Evolutionary conservation across 116 monocot species (phyloP).

Genomic region (Iris pallida): DNA sequence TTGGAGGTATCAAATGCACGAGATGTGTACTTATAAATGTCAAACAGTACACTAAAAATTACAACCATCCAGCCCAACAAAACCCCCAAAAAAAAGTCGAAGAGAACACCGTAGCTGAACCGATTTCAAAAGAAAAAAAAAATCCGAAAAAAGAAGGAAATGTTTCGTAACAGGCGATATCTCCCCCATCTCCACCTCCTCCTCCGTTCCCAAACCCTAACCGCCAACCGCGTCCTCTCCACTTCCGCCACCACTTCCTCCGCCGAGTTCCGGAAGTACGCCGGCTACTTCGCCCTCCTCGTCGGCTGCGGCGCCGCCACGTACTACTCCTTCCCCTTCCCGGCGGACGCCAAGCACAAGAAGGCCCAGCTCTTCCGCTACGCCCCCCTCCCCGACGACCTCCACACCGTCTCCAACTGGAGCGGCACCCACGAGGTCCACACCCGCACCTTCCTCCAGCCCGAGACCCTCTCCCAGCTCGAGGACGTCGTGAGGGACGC

Average conservation of each 20-base stretch:
- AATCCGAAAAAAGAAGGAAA: too few species aligned
- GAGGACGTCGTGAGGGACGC: slow-evolving; percentile 57
- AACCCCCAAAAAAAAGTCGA: too few species aligned
- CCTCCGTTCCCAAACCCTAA: slow-evolving; percentile 19
- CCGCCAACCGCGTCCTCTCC: slow-evolving; percentile 13
- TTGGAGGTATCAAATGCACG: too few species aligned
- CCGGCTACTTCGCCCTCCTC: slow-evolving; percentile 73
- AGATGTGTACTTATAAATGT: too few species aligned
- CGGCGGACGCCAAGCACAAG: slow-evolving; percentile 75
- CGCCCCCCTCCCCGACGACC: slow-evolving; percentile 94
- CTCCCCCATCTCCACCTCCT: slow-evolving; percentile 17
- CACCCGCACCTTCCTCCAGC: slow-evolving; percentile 83
- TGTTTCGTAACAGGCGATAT: background rate
- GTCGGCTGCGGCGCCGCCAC: slow-evolving; percentile 80
- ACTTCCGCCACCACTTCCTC: slow-evolving; percentile 35
- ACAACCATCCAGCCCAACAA: too few species aligned
- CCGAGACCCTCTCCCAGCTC: slow-evolving; percentile 68
- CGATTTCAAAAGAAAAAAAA: too few species aligned
- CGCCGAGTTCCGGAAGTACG: slow-evolving; percentile 78
- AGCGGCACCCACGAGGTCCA: slow-evolving; percentile 93
- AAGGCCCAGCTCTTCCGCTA: slow-evolving; percentile 83
- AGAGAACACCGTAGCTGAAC: too few species aligned
- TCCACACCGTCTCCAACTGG: slow-evolving; percentile 94
- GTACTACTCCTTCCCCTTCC: slow-evolving; percentile 86
- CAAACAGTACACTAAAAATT: too few species aligned